A percentile compares a stretch with the other conserved stretches of the same genome.
Conservation (phyloP, 306 rosid species). For the Astragalus glycyphyllos region DNA sequence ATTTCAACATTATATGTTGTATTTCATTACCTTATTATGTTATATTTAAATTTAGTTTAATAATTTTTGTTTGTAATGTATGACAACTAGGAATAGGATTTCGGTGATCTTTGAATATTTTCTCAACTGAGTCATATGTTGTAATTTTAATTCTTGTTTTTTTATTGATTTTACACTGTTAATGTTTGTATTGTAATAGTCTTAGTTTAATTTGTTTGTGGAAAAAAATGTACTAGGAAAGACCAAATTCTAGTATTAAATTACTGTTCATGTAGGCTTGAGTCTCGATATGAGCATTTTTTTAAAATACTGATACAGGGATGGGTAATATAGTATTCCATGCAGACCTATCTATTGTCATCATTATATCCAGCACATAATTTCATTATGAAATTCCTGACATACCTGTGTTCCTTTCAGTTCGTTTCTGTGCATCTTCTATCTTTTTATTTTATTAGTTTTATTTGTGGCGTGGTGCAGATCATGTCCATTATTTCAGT, state of each 20-base stretch:
- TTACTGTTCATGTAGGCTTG: neutral
- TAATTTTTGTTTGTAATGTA: conserved; percentile 1
- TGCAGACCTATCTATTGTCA: neutral
- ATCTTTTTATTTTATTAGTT: conserved; percentile 18
- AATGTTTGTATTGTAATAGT: neutral
- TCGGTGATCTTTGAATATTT: conserved; percentile 2
- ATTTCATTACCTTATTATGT: neutral
- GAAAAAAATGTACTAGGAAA: neutral
- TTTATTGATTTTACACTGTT: neutral
- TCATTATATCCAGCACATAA: neutral
- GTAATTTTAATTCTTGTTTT: neutral
- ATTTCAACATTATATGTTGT: neutral
- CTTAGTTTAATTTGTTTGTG: neutral
- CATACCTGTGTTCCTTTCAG: conserved; percentile 5
- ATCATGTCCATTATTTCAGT: conserved; percentile 72
- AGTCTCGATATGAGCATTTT: neutral
- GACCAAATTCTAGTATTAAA: too few species aligned
- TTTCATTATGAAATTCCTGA: neutral
- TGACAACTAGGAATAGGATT: neutral
- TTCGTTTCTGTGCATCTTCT: conserved; percentile 26
- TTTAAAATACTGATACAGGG: neutral
- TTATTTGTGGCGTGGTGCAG: conserved; percentile 54
- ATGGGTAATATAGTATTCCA: neutral
- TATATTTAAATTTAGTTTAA: neutral
- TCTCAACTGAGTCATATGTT: neutral